These are phyloP conservation scores for Hyaloraphidium curvatum DNA, from an alignment of 192 early-diverging fungal genomes.

Conservation along the genomic window DNA sequence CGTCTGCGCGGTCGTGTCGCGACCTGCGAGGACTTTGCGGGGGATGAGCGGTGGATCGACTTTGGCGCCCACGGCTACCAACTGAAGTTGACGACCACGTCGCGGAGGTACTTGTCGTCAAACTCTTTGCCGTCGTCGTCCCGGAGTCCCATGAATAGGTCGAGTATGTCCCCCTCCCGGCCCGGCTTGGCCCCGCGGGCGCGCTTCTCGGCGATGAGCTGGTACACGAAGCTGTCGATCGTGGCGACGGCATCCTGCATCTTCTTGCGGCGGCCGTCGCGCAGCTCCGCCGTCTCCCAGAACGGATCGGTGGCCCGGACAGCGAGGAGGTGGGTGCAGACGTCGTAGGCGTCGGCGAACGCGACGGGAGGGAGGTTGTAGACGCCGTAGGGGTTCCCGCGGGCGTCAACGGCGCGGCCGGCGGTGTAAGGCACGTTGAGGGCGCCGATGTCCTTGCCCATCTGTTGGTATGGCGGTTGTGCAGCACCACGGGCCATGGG, in stretches of 20 bases:
- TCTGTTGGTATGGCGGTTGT: too few relatives aligned
- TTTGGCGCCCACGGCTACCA: slow-evolving; percentile 4
- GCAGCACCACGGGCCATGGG: background rate
- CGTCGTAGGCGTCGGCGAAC: too few relatives aligned
- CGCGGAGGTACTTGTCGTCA: slow-evolving; percentile 18
- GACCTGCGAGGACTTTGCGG: too few relatives aligned
- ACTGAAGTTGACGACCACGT: slow-evolving; percentile 26
- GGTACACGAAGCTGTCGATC: background rate
- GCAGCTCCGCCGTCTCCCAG: background rate
- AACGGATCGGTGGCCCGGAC: background rate
- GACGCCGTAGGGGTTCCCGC: too few relatives aligned
- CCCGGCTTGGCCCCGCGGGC: background rate
- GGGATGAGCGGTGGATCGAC: too few relatives aligned
- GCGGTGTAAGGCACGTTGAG: background rate
- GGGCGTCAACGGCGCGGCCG: too few relatives aligned
- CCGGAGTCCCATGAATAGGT: slow-evolving; percentile 20
- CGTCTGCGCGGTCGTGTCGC: slow-evolving; percentile 40
- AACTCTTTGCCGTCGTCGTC: slow-evolving; percentile 19
- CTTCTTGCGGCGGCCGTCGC: background rate
- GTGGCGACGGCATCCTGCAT: background rate
- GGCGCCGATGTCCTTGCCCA: background rate
- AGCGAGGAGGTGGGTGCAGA: background rate
- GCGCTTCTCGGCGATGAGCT: background rate
- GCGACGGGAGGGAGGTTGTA: too few relatives aligned
- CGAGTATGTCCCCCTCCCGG: background rate